Evolutionary conservation across 441 rosid genomes (phyloP).

Genomic region (Syzygium syzygioides): DNA sequence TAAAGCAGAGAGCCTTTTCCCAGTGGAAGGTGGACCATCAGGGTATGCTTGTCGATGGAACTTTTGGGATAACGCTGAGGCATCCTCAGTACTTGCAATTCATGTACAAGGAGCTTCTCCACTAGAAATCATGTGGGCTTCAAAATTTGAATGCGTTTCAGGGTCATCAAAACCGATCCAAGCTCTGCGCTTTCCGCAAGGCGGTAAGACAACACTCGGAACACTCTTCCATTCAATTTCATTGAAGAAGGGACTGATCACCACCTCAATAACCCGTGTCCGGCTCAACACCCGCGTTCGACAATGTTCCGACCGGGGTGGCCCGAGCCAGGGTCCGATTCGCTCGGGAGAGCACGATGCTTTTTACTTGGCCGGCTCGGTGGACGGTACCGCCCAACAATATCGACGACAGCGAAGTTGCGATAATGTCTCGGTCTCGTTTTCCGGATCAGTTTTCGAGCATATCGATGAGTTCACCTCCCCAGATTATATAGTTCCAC

Average conservation of each 20-base stretch:
- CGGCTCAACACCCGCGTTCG: not conserved
- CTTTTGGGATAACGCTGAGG: not conserved
- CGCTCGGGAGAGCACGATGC: not conserved
- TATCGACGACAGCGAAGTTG: not conserved
- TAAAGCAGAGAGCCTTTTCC: too few species aligned
- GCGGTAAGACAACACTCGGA: not conserved
- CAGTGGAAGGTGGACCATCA: not conserved
- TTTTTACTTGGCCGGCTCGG: not conserved
- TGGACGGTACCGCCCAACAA: not conserved
- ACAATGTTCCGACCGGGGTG: not conserved
- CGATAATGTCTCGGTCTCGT: not conserved
- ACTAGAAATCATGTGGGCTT: not conserved
- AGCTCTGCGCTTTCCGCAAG: not conserved
- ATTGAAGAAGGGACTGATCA: not conserved
- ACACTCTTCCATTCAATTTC: not conserved
- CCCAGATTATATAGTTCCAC: not conserved
- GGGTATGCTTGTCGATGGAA: not conserved
- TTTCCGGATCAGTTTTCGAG: not conserved
- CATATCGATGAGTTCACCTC: not conserved
- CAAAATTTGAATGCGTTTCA: not conserved
- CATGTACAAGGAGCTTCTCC: not conserved
- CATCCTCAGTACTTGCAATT: not conserved
- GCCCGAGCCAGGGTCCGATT: not conserved
- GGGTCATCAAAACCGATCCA: not conserved
- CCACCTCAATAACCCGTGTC: not conserved